Conservation (phyloP, 139 green algal genomes). For the Desmodesmus armatus region DNA sequence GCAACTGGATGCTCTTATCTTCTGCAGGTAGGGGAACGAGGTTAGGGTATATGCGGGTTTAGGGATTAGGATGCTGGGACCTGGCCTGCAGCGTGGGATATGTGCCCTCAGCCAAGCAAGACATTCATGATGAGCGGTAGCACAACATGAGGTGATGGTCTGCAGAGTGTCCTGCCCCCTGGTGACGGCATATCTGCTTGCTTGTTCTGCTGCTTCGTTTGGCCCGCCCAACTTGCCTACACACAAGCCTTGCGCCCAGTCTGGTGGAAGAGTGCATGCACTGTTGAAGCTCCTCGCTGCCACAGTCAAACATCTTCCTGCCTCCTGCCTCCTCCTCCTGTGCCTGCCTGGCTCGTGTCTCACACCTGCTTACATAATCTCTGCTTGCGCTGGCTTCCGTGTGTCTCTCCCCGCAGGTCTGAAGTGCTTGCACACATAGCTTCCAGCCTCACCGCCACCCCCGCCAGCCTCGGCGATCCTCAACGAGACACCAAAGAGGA, state of each 20-base stretch:
- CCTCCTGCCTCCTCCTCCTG: too few relatives aligned
- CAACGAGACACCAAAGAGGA: slow-evolving; percentile 80
- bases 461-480: slow-evolving; percentile 68
- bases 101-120: too few relatives aligned
- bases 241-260: not conserved
- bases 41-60: not conserved
- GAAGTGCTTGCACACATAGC: slow-evolving; percentile 62
- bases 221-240: not conserved
- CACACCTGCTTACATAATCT: not conserved
- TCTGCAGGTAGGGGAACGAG: slow-evolving; percentile 14
- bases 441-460: slow-evolving; percentile 47
- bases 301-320: too few relatives aligned
- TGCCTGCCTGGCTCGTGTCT: too few relatives aligned
- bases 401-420: slow-evolving; percentile 58
- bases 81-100: too few relatives aligned
- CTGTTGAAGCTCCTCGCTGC: too few relatives aligned
- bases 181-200: too few relatives aligned
- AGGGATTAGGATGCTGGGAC: too few relatives aligned
- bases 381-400: not conserved
- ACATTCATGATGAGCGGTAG: too few relatives aligned
- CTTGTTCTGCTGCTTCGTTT: not conserved
- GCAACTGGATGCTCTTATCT: slow-evolving; percentile 68
- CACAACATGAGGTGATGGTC: not conserved
- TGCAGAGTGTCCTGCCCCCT: too few relatives aligned
- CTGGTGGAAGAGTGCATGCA: not conserved